Conservation (phyloP, 2,329 filamentous ascomycete genomes). For the Cladosporium sphaerospermum region DNA sequence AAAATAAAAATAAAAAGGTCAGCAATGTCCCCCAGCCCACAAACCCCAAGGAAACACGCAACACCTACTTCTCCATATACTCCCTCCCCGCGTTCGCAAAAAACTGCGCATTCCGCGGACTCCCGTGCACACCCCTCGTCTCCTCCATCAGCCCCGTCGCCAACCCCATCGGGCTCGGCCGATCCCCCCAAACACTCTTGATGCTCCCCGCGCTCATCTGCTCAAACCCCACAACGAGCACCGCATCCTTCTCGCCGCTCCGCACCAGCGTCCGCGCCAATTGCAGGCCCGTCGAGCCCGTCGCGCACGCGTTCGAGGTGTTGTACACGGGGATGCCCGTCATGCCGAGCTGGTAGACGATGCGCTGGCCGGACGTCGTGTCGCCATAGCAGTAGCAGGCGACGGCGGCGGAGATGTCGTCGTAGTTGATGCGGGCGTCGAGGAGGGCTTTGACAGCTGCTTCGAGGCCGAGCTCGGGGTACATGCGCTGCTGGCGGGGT, state of each 20-base stretch:
- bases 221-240: slow-evolving; percentile 90
- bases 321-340: slow-evolving; percentile 94
- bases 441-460: slow-evolving; percentile 81
- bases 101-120: slow-evolving; percentile 54
- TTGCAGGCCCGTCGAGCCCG: slow-evolving; percentile 79
- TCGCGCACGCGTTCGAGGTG: slow-evolving; percentile 97
- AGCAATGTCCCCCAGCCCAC: too few relatives aligned
- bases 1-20: too few relatives aligned
- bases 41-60: background rate
- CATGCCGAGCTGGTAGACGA: slow-evolving; percentile 99
- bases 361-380: slow-evolving; percentile 87
- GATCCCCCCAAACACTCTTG: slow-evolving; percentile 75
- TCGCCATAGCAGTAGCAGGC: slow-evolving; percentile 98
- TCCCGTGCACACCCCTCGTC: slow-evolving; percentile 21
- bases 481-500: slow-evolving; percentile 85
- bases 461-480: slow-evolving; percentile 89
- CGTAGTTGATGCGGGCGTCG: slow-evolving; percentile 87
- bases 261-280: slow-evolving; percentile 76
- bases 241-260: slow-evolving; percentile 68
- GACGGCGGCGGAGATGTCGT: slow-evolving; percentile 88
- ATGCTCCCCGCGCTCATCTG: slow-evolving; percentile 92
- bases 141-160: slow-evolving; percentile 54
- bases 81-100: slow-evolving; percentile 94
- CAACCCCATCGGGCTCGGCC: slow-evolving; percentile 70
- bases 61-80: slow-evolving; percentile 74